Evolutionary conservation across 352 stramenopile species (phyloP), one percentile per base, ranked within the genome.

Genomic region (Globisporangium mamillatum): DNA sequence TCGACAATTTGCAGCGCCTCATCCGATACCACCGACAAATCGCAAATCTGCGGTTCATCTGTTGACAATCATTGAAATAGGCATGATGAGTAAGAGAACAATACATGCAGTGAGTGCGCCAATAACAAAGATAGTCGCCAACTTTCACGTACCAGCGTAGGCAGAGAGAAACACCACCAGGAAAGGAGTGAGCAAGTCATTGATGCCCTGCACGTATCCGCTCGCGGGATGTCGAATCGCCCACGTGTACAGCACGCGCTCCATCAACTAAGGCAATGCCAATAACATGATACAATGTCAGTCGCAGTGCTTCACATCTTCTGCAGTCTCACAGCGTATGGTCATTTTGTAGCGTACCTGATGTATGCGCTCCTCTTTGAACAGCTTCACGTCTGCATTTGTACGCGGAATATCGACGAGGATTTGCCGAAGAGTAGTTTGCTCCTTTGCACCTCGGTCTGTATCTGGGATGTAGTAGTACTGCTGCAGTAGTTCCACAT

Each of bases 141-240:
- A 14, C 16, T 3, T 25, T 12, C 3, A 71, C 77, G 63, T 74
- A 93, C 86, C 86, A 63, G 91, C 75, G 64, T 82, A 93, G 61
- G 74, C 70, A n/a, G 86, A 94, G 27, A 99, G 81, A 80, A 99
- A 99, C 9, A 99, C 97, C 22, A 98, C 83, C 69, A 99, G 80
- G 59, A 99, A 97, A 0, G 98, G 97, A 29, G 97, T 99, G 27
- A 99, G 88, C 44, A 99, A 76, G 79, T 99, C 98, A 77, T 99
- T 99, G 70, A 99, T 99, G 52, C 98, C 98, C 77, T 99, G 97
- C 36, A 99, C 98, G 80, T 99, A 99, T 60, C 94, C 95, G 70
- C 88, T 98, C 0, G 97, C 98, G 9, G 98, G 98, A 83, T 99
- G 98, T 48, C 97, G 86, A 75, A 99, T 98, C 27, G 97, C 96